Conservation (phyloP, 768 basidiomycete genomes). For the Candolleomyces aberdarensis region DNA sequence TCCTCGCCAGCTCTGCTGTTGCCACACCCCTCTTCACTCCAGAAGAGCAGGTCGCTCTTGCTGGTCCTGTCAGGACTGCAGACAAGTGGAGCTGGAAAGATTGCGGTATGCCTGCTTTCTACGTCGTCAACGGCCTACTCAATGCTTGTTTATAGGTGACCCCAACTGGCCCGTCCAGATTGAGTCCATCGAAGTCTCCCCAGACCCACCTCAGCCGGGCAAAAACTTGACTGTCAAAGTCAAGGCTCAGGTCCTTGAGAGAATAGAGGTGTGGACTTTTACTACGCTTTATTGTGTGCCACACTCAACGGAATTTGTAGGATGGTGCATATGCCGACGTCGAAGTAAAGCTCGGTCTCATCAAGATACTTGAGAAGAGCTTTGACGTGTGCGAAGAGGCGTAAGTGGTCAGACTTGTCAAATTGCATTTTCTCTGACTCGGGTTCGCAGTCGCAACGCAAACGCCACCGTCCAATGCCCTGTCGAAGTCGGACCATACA, state of each 20-base stretch:
- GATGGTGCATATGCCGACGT: conserved; percentile 92
- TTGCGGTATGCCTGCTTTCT: conserved; percentile 62
- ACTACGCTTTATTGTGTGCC: neutral
- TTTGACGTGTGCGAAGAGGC: conserved; percentile 95
- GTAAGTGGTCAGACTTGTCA: conserved; percentile 46
- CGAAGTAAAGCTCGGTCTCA: conserved; percentile 85
- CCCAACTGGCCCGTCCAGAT: conserved; percentile 52
- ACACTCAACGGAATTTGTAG: conserved; percentile 35
- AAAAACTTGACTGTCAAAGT: conserved; percentile 85
- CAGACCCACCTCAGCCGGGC: conserved; percentile 90
- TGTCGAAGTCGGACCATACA: conserved; percentile 65
- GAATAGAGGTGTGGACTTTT: conserved; percentile 56
- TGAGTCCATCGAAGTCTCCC: conserved; percentile 66
- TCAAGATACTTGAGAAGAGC: conserved; percentile 79
- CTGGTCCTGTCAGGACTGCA: conserved; percentile 26
- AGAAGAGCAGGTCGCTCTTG: conserved; percentile 15
- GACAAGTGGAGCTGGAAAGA: conserved; percentile 63
- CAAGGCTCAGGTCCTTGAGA: conserved; percentile 50
- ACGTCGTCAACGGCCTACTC: neutral
- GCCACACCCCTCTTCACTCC: conserved; percentile 14
- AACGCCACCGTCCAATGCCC: conserved; percentile 84
- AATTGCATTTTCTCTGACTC: conserved; percentile 2
- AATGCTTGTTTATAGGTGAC: conserved; percentile 36
- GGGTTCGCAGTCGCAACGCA: conserved; percentile 55
- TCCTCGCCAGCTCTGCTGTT: conserved; percentile 13